phyloP scores from a whole-genome alignment of 345 rosid species.

The Passiflora organensis region DNA sequence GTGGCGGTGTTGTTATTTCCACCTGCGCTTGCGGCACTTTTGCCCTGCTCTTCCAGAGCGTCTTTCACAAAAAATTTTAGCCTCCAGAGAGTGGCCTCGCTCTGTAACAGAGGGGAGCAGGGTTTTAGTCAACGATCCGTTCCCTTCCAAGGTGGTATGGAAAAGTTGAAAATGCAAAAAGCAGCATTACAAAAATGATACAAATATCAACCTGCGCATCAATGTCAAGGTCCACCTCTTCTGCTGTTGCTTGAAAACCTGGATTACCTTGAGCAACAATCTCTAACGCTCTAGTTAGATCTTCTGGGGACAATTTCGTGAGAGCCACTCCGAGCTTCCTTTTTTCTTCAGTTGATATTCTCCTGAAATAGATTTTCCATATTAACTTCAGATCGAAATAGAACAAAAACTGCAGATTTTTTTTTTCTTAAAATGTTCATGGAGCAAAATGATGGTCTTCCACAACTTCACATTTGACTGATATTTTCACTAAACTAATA shows the following conservation, averaged over 20 bases:
- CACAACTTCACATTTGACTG: too few relatives aligned
- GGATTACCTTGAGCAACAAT: constrained; percentile 79
- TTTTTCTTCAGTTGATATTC: constrained; percentile 72
- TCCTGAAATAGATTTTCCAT: constrained; percentile 32
- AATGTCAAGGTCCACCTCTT: constrained; percentile 78
- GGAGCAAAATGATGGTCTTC: neutral
- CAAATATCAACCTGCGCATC: constrained; percentile 56
- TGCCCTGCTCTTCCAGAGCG: constrained; percentile 51
- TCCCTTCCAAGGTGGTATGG: neutral
- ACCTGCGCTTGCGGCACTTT: constrained; percentile 37
- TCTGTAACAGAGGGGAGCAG: constrained; percentile 28
- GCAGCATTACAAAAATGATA: neutral
- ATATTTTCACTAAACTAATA: too few relatives aligned
- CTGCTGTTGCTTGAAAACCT: constrained; percentile 57
- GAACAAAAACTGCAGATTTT: too few relatives aligned
- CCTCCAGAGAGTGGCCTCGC: constrained; percentile 90
- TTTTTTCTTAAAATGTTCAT: too few relatives aligned
- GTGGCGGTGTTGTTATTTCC: constrained; percentile 31
- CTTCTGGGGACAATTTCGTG: constrained; percentile 62
- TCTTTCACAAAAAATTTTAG: constrained; percentile 74
- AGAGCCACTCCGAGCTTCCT: constrained; percentile 68
- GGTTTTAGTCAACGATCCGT: neutral
- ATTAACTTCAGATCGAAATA: constrained; percentile 1
- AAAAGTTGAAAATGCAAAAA: neutral
- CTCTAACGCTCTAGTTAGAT: constrained; percentile 68